A percentile compares a stretch with the other conserved stretches of the same genome.
Conservation (phyloP, 2,329 filamentous ascomycete species). For the Colletotrichum sp. region DNA sequence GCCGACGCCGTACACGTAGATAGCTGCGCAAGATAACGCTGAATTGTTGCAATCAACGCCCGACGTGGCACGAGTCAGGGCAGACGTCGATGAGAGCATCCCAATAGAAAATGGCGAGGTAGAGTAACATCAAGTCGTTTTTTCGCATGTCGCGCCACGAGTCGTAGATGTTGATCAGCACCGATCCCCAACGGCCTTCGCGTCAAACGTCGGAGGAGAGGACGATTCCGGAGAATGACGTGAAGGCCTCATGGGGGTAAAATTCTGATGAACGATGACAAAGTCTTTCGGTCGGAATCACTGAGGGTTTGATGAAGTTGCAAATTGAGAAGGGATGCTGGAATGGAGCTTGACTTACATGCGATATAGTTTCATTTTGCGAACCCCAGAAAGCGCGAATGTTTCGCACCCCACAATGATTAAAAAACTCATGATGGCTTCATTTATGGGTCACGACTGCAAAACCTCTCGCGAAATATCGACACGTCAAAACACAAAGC, state of each 20-base stretch:
- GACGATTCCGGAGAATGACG: background rate
- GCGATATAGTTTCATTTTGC: background rate
- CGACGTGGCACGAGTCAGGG: conserved; percentile 14
- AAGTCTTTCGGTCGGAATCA: background rate
- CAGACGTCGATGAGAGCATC: background rate
- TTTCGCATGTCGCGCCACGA: background rate
- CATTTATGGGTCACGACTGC: conserved; percentile 1
- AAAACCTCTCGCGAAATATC: background rate
- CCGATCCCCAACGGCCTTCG: background rate
- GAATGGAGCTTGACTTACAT: background rate
- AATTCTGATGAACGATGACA: background rate
- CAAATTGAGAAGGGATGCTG: no score
- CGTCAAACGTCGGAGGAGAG: background rate
- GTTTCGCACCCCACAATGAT: background rate
- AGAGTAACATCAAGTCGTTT: background rate
- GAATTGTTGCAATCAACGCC: background rate
- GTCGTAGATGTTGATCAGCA: background rate
- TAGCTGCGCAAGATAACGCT: background rate
- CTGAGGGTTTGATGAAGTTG: background rate
- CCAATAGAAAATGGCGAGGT: background rate
- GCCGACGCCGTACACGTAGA: background rate
- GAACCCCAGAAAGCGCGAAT: background rate
- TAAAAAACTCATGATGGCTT: conserved; percentile 12
- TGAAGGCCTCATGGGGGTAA: background rate
- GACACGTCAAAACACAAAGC: background rate